Conservation (phyloP, 495 filamentous ascomycete genomes). For the Podospora sp. region DNA sequence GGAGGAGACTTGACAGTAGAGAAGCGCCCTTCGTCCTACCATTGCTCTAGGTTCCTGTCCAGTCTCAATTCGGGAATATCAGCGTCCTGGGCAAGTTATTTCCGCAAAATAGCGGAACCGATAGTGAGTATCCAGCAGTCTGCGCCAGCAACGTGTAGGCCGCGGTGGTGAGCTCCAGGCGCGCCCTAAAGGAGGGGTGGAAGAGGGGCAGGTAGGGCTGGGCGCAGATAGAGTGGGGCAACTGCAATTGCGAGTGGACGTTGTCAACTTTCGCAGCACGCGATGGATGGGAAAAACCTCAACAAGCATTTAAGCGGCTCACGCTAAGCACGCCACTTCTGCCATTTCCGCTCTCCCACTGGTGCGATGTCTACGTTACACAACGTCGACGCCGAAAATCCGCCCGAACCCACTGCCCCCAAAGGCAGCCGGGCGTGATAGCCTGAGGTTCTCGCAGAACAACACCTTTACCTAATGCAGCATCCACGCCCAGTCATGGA, state of each 20-base stretch:
- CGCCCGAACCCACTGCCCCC: slow-evolving; percentile 1
- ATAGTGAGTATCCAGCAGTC: not conserved
- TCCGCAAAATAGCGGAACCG: not conserved
- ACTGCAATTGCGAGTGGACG: not conserved
- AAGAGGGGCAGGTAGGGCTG: not conserved
- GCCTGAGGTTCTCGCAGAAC: not conserved
- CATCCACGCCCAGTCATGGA: not conserved
- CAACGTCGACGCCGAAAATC: slow-evolving; percentile 8
- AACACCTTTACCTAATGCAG: not conserved
- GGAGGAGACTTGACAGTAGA: not conserved
- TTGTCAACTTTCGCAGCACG: not conserved
- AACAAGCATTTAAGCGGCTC: not conserved
- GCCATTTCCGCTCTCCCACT: not conserved
- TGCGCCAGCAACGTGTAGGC: not conserved
- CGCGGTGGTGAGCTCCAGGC: not conserved
- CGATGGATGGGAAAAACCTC: not conserved
- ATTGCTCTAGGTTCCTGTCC: not conserved
- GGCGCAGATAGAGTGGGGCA: not conserved
- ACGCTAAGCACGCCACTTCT: not conserved
- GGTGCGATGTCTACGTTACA: slow-evolving; percentile 15
- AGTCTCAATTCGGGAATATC: not conserved
- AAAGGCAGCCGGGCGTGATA: not conserved
- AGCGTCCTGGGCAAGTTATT: not conserved
- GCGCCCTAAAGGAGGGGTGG: not conserved
- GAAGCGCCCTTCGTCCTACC: not conserved